Percentiles rank a stretch among this genome's conserved stretches.
phyloP scores from a whole-genome alignment of 495 filamentous ascomycete species.

The Annulohypoxylon stygium region DNA sequence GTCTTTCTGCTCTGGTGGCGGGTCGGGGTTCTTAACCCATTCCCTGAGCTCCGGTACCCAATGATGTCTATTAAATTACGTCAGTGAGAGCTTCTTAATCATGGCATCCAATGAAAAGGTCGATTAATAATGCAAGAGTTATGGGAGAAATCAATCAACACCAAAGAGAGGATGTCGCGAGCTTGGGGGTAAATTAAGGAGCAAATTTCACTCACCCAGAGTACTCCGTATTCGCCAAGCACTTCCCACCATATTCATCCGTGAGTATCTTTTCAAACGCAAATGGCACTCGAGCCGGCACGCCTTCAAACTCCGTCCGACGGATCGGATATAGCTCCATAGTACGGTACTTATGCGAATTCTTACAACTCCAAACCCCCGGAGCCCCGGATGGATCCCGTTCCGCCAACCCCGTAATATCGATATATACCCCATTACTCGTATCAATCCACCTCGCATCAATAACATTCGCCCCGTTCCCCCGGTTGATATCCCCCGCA shows the following conservation, averaged over 20 bases:
- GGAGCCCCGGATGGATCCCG: slow-evolving; percentile 69
- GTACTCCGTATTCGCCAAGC: slow-evolving; percentile 74
- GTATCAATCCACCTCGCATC: slow-evolving; percentile 89
- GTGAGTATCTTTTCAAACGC: slow-evolving; percentile 77
- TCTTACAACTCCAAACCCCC: slow-evolving; percentile 85
- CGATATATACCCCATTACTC: slow-evolving; percentile 82
- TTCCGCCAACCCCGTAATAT: slow-evolving; percentile 85
- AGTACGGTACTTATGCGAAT: slow-evolving; percentile 77
- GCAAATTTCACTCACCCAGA: slow-evolving; percentile 65
- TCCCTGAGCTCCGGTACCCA: slow-evolving; percentile 61
- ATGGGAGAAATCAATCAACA: neutral
- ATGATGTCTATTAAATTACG: slow-evolving; percentile 54
- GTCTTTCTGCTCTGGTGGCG: slow-evolving; percentile 25
- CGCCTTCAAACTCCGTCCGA: slow-evolving; percentile 81
- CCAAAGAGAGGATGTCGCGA: neutral
- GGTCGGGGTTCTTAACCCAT: slow-evolving; percentile 61
- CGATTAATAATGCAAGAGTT: neutral
- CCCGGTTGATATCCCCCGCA: slow-evolving; percentile 68
- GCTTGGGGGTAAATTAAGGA: neutral
- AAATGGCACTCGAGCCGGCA: slow-evolving; percentile 80
- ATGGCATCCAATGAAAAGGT: no score
- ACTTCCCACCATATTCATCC: slow-evolving; percentile 78
- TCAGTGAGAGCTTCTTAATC: no score
- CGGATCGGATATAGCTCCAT: slow-evolving; percentile 83
- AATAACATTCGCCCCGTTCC: slow-evolving; percentile 82